Evolutionary conservation across 345 rosid species (phyloP).

Genomic region (Lepidium sativum): DNA sequence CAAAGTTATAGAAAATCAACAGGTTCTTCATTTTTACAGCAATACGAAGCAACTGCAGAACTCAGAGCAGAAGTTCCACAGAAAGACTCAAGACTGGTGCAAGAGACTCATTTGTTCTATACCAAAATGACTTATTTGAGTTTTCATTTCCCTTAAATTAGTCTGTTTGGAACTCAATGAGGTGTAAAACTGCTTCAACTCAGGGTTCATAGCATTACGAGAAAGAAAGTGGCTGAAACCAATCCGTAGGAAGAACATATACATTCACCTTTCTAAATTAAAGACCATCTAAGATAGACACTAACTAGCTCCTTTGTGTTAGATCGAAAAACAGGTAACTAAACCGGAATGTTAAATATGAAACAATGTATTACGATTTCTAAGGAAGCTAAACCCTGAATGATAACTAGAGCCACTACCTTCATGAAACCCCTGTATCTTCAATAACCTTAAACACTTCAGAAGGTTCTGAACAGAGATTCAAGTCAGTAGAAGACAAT

Average conservation of each 20-base stretch:
- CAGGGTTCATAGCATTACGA: neutral
- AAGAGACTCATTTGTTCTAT: neutral
- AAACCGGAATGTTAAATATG: neutral
- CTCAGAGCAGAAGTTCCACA: slow-evolving; percentile 1
- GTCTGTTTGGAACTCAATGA: neutral
- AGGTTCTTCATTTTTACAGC: neutral
- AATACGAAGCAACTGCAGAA: neutral
- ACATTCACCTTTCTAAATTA: neutral
- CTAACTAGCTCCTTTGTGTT: neutral
- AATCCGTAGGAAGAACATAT: neutral
- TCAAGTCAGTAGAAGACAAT: neutral
- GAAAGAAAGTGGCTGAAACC: neutral
- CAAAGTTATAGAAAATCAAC: neutral
- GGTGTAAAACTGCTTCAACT: neutral
- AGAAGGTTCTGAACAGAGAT: neutral
- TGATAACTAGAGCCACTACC: neutral
- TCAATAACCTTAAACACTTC: neutral
- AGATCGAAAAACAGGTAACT: neutral
- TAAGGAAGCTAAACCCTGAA: neutral
- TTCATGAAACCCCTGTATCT: neutral
- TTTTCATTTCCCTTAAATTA: neutral
- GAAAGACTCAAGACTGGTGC: neutral
- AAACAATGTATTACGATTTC: neutral
- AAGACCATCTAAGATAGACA: neutral
- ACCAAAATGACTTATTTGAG: neutral